Percentiles rank a stretch among this genome's conserved stretches.
phyloP scores from a whole-genome alignment of 805 yeast genomes.

The Danielozyma ontarioensis region DNA sequence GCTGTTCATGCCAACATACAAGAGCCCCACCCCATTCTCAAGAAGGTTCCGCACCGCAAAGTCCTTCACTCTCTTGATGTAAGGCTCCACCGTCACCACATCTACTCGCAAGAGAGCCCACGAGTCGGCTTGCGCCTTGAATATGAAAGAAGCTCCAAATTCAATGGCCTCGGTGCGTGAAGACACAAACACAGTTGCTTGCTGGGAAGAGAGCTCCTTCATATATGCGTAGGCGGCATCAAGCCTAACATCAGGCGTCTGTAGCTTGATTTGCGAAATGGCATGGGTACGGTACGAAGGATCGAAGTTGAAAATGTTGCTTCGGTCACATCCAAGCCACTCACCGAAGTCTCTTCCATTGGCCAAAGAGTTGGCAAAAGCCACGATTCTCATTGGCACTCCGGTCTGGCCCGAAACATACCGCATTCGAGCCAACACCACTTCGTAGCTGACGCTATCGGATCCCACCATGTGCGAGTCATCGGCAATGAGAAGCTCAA shows the following conservation, averaged over 20 bases:
- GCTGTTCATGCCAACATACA: conserved; percentile 51
- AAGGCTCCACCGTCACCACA: conserved; percentile 31
- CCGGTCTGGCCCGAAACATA: conserved; percentile 56
- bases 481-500: conserved; percentile 69
- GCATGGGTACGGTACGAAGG: conserved; percentile 56
- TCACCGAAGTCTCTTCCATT: conserved; percentile 75
- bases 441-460: conserved; percentile 65
- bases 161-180: conserved; percentile 50
- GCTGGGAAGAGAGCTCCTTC: conserved; percentile 11
- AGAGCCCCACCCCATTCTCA: conserved; percentile 58
- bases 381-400: conserved; percentile 54
- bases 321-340: conserved; percentile 75
- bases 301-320: conserved; percentile 62
- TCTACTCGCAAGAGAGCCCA: conserved; percentile 38
- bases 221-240: conserved; percentile 45
- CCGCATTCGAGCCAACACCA: conserved; percentile 62
- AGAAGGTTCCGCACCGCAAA: conserved; percentile 34
- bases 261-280: conserved; percentile 52
- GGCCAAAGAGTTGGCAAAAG: conserved; percentile 62
- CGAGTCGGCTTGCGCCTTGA: conserved; percentile 31
- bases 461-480: conserved; percentile 64
- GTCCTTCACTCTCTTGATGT: conserved; percentile 45
- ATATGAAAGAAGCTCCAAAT: conserved; percentile 41
- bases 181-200: conserved; percentile 53
- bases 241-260: conserved; percentile 40